Conservation (phyloP, 768 basidiomycete genomes). For the Auricularia auricula-judae region DNA sequence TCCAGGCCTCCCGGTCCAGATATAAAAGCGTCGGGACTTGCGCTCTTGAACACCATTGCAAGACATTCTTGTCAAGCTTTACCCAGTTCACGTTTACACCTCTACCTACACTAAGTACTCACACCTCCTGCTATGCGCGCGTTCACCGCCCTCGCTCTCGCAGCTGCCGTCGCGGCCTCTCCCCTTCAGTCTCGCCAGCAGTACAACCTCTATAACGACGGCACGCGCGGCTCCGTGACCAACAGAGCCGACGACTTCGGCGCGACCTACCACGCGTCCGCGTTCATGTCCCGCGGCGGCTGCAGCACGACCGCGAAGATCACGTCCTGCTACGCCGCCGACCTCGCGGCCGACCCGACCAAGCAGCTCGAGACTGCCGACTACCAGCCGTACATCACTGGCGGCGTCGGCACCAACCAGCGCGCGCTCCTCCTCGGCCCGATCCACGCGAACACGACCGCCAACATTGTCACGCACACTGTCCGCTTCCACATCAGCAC, state of each 20-base stretch:
- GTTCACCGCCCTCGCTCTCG: neutral
- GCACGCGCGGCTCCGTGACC: neutral
- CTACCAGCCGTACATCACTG: neutral
- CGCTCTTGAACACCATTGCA: no score
- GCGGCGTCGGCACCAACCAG: neutral
- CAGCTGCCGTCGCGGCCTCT: neutral
- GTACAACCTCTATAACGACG: neutral
- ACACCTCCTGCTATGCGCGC: no score
- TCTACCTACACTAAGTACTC: no score
- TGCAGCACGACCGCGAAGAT: neutral
- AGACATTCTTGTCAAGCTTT: no score
- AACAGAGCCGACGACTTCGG: neutral
- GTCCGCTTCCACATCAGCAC: neutral
- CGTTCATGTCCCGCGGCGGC: neutral
- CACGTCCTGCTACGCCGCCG: neutral
- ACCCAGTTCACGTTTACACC: no score
- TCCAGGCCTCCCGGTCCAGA: no score
- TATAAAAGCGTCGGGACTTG: no score
- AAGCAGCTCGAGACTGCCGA: neutral
- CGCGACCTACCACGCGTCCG: neutral
- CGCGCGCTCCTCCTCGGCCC: neutral
- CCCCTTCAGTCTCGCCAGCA: neutral
- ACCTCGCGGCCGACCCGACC: neutral
- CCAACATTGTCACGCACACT: neutral
- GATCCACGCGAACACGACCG: neutral